Evolutionary conservation across 257 asterid genomes (phyloP), one percentile per base, ranked within the genome.

Genomic region (Handroanthus guayacan): DNA sequence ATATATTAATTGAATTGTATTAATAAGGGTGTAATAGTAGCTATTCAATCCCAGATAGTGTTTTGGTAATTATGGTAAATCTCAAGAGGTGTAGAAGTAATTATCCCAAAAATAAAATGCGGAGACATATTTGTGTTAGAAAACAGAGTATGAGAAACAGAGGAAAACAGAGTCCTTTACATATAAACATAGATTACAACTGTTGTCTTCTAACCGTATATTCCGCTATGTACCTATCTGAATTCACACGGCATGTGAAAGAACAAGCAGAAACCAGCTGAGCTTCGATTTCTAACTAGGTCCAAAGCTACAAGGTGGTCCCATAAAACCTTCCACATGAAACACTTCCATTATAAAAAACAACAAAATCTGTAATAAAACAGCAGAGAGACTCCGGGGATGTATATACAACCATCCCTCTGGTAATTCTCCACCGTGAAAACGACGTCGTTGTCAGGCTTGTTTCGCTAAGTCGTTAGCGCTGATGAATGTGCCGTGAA

Each of bases 371-470:
- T 48, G 14, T 25, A 16, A 79, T 67, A 62, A 39, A 63, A 9
- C 63, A 63, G 82, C 18, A 16, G 87, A 83, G 86, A 81, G 78
- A 86, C 37, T 87, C 97, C 97, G 98, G 98, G 98, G 98, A 90
- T 67, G 92, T 80, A 82, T 85, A 48, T 25, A 58, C 72, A 73
- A 77, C 88, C 85, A 86, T 82, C 95, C 95, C 97, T 81, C 97
- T 73, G 93, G 91, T 81, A 83, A 81, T 83, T 89, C 83, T 85
- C 90, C 83, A 64, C 88, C 0, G 36, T 47, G 6, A 36, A 79
- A 38, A 51, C 13, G 6, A 31, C 9, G 37, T 6, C 1, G 0
- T 16, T 8, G 52, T 77, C 38, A 92, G 8, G 88, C 95, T 69
- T 93, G 98, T 43, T 67, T 82, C 13, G 79, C 85, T 75, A 91